These are phyloP conservation scores for Dimocarpus longan DNA, from an alignment of 345 rosid species.

Conservation along the genomic window DNA sequence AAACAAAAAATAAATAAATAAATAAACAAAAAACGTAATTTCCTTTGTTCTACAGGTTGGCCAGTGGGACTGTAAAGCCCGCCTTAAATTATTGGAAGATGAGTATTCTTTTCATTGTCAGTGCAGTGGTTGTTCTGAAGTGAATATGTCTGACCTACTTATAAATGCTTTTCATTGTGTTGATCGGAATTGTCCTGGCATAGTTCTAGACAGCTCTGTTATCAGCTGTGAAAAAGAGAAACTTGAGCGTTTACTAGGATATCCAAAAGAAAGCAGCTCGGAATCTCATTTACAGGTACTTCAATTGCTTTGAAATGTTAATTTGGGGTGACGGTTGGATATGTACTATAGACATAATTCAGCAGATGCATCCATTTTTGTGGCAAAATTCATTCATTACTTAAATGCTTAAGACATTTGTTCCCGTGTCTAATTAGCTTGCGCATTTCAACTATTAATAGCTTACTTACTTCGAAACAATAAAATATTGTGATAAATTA, in stretches of 20 bases:
- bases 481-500: not conserved
- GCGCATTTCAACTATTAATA: not conserved
- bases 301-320: slow-evolving; percentile 15
- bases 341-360: not conserved
- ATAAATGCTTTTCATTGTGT: slow-evolving; percentile 66
- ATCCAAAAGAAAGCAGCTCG: slow-evolving; percentile 26
- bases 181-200: slow-evolving; percentile 56
- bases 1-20: too few relatives aligned
- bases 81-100: slow-evolving; percentile 68
- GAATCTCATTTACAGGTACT: slow-evolving; percentile 48
- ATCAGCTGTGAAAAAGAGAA: slow-evolving; percentile 42
- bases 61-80: slow-evolving; percentile 67
- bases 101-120: slow-evolving; percentile 70
- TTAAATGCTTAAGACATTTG: not conserved
- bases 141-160: slow-evolving; percentile 69
- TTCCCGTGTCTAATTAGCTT: not conserved
- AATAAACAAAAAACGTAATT: not conserved
- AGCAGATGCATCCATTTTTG: not conserved
- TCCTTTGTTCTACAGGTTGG: slow-evolving; percentile 60
- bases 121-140: slow-evolving; percentile 68
- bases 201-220: slow-evolving; percentile 52
- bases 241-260: slow-evolving; percentile 27
- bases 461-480: not conserved
- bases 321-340: slow-evolving; percentile 5
- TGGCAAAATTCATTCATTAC: not conserved